Evolutionary conservation across 2,329 filamentous ascomycete species (phyloP).

Genomic region (Clonostachys rosea): DNA sequence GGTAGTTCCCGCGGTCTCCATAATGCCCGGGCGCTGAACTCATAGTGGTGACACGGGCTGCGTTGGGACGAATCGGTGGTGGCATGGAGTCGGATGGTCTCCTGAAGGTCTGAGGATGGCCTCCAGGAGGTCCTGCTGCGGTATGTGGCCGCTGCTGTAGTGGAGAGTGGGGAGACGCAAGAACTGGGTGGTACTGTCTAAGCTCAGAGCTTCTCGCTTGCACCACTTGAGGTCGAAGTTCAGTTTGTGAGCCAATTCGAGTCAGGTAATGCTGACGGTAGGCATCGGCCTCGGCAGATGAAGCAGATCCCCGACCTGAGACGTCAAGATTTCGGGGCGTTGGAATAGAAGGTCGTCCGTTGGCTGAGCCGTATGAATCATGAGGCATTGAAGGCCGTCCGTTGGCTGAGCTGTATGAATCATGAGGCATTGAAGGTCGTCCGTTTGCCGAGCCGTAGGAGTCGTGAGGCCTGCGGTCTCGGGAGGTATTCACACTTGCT

Average conservation of each 20-base stretch:
- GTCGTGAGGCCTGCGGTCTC: conserved; percentile 32
- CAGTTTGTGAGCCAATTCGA: conserved; percentile 22
- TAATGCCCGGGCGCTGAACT: conserved; percentile 18
- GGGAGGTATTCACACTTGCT: conserved; percentile 24
- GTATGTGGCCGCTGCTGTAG: conserved; percentile 56
- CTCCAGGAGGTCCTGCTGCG: conserved; percentile 12
- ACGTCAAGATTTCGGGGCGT: conserved; percentile 5
- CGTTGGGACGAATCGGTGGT: conserved; percentile 45
- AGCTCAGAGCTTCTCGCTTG: conserved; percentile 33
- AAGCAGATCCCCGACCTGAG: not conserved
- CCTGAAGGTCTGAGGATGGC: conserved; percentile 16
- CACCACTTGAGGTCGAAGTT: conserved; percentile 39
- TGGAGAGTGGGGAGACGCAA: conserved; percentile 59
- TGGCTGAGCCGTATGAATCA: conserved; percentile 10
- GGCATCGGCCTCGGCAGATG: not conserved
- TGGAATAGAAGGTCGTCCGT: not conserved
- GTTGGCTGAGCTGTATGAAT: conserved; percentile 1
- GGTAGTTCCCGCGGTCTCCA: no score
- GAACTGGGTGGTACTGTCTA: conserved; percentile 58
- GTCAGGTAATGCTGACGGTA: conserved; percentile 1
- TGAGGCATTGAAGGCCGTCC: conserved; percentile 49
- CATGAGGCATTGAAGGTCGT: conserved; percentile 49
- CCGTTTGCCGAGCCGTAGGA: conserved; percentile 5
- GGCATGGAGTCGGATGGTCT: conserved; percentile 30
- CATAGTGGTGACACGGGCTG: conserved; percentile 49